Evolutionary conservation across 208 protist species (phyloP).

Genomic region (Leishmania braziliensis): DNA sequence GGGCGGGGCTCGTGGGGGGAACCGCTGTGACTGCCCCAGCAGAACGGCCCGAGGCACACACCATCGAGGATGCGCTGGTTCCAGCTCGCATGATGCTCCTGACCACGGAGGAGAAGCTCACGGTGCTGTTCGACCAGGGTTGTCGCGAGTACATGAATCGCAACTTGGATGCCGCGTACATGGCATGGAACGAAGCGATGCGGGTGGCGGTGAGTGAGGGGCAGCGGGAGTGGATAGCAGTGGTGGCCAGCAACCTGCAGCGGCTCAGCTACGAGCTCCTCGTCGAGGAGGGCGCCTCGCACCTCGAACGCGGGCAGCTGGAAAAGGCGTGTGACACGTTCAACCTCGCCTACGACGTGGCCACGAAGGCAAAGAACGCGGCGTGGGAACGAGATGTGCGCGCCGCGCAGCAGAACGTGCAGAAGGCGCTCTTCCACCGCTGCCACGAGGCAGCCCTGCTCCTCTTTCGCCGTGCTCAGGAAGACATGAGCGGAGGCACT

Average conservation of each 20-base stretch:
- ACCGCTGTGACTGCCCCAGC: background rate
- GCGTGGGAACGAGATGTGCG: conserved; percentile 84
- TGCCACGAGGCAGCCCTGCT: conserved; percentile 82
- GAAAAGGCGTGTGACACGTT: conserved; percentile 78
- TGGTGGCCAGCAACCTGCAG: conserved; percentile 89
- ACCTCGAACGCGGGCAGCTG: conserved; percentile 71
- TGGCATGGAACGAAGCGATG: conserved; percentile 90
- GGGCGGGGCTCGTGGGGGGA: background rate
- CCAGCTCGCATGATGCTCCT: conserved; percentile 32
- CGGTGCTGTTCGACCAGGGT: conserved; percentile 83
- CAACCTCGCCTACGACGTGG: conserved; percentile 74
- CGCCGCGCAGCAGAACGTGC: conserved; percentile 72
- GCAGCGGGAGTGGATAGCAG: conserved; percentile 91
- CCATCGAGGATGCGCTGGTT: conserved; percentile 33
- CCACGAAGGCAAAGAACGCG: conserved; percentile 84
- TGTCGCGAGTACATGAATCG: conserved; percentile 74
- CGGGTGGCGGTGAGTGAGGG: conserved; percentile 73
- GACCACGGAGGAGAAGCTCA: conserved; percentile 66
- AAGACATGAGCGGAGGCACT: conserved; percentile 15
- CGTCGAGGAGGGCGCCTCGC: conserved; percentile 68
- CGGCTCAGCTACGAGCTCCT: conserved; percentile 91
- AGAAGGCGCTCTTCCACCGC: conserved; percentile 83
- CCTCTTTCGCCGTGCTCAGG: conserved; percentile 70
- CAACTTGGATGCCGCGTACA: conserved; percentile 86
- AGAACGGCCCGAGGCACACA: conserved; percentile 19